Conservation (phyloP, 2,329 filamentous ascomycete species). For the Colletotrichum somersetense region DNA sequence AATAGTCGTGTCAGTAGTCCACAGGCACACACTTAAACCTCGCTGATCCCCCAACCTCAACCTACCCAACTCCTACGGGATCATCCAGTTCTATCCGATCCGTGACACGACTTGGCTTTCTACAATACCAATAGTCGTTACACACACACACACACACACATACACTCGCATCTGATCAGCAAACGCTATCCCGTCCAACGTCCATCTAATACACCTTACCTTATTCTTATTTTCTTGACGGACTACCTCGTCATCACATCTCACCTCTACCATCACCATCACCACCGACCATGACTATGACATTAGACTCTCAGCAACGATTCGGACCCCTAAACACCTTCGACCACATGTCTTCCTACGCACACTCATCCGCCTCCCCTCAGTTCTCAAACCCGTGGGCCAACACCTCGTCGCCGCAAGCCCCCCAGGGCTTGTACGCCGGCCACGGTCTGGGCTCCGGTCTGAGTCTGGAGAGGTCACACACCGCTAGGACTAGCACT, state of each 20-base stretch:
- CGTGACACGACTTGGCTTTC: slow-evolving; percentile 59
- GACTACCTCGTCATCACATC: slow-evolving; percentile 37
- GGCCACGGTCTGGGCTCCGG: slow-evolving; percentile 67
- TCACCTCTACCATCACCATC: slow-evolving; percentile 22
- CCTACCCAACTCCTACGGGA: slow-evolving; percentile 44
- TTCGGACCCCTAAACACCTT: slow-evolving; percentile 80
- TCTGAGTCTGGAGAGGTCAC: slow-evolving; percentile 67
- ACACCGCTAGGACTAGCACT: slow-evolving; percentile 67
- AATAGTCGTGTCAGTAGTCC: slow-evolving; percentile 43
- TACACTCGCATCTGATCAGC: slow-evolving; percentile 66
- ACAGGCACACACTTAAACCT: slow-evolving; percentile 52
- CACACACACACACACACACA: slow-evolving; percentile 47
- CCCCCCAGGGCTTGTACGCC: slow-evolving; percentile 71
- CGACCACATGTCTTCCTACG: slow-evolving; percentile 80
- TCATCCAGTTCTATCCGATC: slow-evolving; percentile 51
- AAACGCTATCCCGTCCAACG: slow-evolving; percentile 48
- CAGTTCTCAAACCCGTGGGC: slow-evolving; percentile 95
- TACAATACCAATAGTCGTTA: slow-evolving; percentile 55
- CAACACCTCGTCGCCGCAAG: slow-evolving; percentile 65
- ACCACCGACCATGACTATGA: slow-evolving; percentile 85
- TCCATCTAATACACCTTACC: slow-evolving; percentile 37
- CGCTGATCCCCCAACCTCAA: slow-evolving; percentile 66
- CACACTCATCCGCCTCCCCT: slow-evolving; percentile 66
- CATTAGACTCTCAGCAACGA: slow-evolving; percentile 87
- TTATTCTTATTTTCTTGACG: slow-evolving; percentile 33